Conservation (phyloP, 2,329 filamentous ascomycete species). For the Calonectria hawksworthii region DNA sequence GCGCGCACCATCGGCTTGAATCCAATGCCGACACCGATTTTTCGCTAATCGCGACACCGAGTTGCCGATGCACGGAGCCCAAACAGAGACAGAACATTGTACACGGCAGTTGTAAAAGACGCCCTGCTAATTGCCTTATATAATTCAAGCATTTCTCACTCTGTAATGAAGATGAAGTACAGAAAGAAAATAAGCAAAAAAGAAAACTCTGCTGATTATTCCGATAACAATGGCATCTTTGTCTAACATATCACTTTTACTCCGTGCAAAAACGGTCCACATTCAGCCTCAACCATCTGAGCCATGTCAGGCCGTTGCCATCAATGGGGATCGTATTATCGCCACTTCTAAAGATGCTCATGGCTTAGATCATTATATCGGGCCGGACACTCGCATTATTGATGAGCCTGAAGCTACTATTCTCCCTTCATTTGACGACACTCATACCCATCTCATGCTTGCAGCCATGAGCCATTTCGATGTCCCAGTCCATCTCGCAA, state of each 20-base stretch:
- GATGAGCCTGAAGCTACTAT: not conserved
- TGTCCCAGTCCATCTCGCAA: not conserved
- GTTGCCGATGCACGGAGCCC: not conserved
- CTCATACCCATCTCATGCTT: not conserved
- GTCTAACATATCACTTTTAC: not conserved
- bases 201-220: too few relatives aligned
- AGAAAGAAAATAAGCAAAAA: too few relatives aligned
- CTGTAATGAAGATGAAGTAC: too few relatives aligned
- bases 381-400: not conserved
- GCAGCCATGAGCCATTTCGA: not conserved
- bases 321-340: not conserved
- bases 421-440: not conserved
- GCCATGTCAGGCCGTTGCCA: not conserved
- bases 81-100: not conserved
- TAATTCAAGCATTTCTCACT: too few relatives aligned
- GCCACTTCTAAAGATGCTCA: not conserved
- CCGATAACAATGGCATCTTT: not conserved
- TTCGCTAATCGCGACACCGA: not conserved
- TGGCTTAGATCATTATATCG: not conserved
- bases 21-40: not conserved
- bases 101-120: too few relatives aligned
- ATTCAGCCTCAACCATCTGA: not conserved
- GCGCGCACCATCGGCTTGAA: not conserved
- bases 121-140: too few relatives aligned
- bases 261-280: not conserved